Evolutionary conservation across 805 yeast genomes (phyloP).

Genomic region (Hanseniaspora guilliermondii): DNA sequence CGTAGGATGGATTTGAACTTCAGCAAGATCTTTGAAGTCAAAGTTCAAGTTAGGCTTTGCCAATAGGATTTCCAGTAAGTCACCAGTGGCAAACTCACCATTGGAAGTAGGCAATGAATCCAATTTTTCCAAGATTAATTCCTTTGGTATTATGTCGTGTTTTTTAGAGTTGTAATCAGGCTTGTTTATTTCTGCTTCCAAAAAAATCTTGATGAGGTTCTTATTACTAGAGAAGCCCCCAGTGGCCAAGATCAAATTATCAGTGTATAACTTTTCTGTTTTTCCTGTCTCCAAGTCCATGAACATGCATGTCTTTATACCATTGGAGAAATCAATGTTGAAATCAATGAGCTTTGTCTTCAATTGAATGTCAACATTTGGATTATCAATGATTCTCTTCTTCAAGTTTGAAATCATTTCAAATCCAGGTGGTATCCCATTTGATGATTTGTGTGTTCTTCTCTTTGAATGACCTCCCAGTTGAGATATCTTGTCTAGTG

Average conservation of each 20-base stretch:
- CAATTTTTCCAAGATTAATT: conserved; percentile 21
- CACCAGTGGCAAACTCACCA: conserved; percentile 46
- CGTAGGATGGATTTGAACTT: conserved; percentile 52
- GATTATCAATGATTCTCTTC: conserved; percentile 23
- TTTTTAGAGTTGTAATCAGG: neutral
- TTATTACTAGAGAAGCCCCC: conserved; percentile 43
- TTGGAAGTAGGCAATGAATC: conserved; percentile 42
- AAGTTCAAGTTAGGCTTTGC: conserved; percentile 39
- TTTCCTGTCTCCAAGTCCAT: conserved; percentile 32
- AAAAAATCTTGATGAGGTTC: conserved; percentile 30
- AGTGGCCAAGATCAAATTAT: conserved; percentile 39
- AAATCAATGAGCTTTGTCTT: conserved; percentile 31
- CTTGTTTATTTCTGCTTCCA: conserved; percentile 29
- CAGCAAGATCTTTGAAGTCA: conserved; percentile 43
- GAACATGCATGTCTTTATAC: conserved; percentile 11
- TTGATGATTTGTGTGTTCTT: conserved; percentile 68
- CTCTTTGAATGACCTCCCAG: conserved; percentile 74
- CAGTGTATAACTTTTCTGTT: conserved; percentile 28
- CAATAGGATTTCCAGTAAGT: conserved; percentile 33
- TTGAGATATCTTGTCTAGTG: conserved; percentile 55
- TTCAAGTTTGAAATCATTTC: conserved; percentile 40
- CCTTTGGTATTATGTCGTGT: conserved; percentile 2
- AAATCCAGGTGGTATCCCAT: conserved; percentile 46
- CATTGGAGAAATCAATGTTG: conserved; percentile 18
- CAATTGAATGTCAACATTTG: conserved; percentile 28